Conservation (phyloP, 768 basidiomycete species). For the Hygrophorus pudorinus region DNA sequence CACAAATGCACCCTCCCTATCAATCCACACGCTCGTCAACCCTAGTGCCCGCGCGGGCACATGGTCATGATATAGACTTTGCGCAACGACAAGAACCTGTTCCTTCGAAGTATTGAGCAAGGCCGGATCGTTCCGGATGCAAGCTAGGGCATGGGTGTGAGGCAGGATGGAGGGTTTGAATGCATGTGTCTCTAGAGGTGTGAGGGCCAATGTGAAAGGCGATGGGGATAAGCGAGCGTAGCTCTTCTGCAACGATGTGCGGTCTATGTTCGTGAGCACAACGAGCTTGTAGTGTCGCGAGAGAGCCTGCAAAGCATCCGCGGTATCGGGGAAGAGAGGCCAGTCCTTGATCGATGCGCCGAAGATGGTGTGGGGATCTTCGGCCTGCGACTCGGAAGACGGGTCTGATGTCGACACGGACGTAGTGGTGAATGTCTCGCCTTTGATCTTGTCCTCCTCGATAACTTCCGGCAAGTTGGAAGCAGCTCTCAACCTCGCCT, state of each 20-base stretch:
- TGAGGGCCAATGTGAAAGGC: constrained; percentile 56
- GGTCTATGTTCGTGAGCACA: constrained; percentile 72
- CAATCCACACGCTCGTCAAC: constrained; percentile 57
- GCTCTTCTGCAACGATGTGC: constrained; percentile 49
- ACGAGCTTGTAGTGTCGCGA: constrained; percentile 57
- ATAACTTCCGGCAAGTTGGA: constrained; percentile 12
- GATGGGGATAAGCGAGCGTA: constrained; percentile 47
- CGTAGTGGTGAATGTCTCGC: background rate
- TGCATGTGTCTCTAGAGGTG: constrained; percentile 62
- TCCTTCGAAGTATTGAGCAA: constrained; percentile 31
- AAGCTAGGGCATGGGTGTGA: constrained; percentile 39
- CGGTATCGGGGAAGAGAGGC: constrained; percentile 60
- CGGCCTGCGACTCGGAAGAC: constrained; percentile 9
- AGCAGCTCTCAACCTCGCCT: constrained; percentile 24
- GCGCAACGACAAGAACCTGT: constrained; percentile 56
- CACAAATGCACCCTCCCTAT: constrained; percentile 37
- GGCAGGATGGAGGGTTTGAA: constrained; percentile 61
- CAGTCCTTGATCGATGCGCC: constrained; percentile 52
- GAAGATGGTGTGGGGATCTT: constrained; percentile 35
- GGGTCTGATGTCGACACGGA: constrained; percentile 2
- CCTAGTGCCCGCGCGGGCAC: constrained; percentile 49
- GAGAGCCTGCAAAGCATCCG: constrained; percentile 46
- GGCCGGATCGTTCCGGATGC: constrained; percentile 28
- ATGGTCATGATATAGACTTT: constrained; percentile 59
- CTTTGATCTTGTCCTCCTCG: no score